phyloP scores from a whole-genome alignment of 2,329 filamentous ascomycete genomes.

The Samsoniella hepiali region DNA sequence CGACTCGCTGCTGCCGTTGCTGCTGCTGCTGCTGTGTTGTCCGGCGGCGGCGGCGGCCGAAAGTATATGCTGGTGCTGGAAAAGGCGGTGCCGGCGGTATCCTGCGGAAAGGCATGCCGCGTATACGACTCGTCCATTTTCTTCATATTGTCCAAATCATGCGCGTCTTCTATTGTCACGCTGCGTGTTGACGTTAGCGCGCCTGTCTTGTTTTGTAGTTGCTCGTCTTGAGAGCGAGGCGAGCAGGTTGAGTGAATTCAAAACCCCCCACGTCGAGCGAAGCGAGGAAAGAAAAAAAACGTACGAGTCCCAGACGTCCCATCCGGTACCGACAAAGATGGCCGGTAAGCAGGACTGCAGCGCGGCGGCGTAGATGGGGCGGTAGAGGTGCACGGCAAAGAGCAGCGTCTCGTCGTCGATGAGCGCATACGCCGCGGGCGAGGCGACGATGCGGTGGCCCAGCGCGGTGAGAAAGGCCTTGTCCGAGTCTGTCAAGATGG shows the following conservation, averaged over 20 bases:
- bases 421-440: constrained; percentile 50
- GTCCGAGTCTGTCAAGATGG: constrained; percentile 48
- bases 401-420: constrained; percentile 51
- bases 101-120: constrained; percentile 37
- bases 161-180: constrained; percentile 4
- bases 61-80: constrained; percentile 42
- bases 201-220: neutral
- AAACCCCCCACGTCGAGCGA: neutral
- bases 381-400: constrained; percentile 61
- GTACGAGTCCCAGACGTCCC: constrained; percentile 50
- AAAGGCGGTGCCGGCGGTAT: constrained; percentile 35
- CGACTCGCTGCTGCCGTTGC: neutral
- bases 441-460: constrained; percentile 49
- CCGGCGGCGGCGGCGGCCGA: constrained; percentile 18
- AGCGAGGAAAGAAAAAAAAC: constrained; percentile 21
- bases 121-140: constrained; percentile 32
- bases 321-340: constrained; percentile 56
- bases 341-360: constrained; percentile 46
- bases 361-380: constrained; percentile 49
- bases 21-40: neutral
- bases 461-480: constrained; percentile 51
- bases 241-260: neutral
- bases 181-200: constrained; percentile 12
- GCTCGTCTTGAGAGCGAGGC: neutral
- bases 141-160: constrained; percentile 32